Percentiles rank a stretch among this genome's conserved stretches.
phyloP scores from a whole-genome alignment of 192 early-diverging fungal genomes.

The Allomyces macrogynus region DNA sequence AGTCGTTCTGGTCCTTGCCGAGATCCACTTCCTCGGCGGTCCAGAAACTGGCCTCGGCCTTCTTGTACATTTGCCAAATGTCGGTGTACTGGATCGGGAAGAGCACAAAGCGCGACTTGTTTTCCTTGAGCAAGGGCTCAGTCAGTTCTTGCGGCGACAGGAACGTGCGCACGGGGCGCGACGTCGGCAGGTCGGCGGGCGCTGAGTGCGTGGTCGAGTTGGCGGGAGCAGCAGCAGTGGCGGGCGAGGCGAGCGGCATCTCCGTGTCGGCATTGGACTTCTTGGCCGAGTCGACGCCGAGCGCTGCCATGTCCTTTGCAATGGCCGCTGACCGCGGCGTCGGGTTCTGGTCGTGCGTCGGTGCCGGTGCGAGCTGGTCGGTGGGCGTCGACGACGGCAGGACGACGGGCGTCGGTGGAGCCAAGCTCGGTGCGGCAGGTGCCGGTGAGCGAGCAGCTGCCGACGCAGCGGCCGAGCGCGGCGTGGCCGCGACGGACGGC shows the following conservation, averaged over 20 bases:
- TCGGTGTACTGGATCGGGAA: conserved; percentile 89
- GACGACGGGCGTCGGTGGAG: too few relatives aligned
- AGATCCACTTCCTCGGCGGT: conserved; percentile 90
- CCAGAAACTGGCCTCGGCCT: conserved; percentile 94
- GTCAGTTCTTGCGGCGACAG: conserved; percentile 11
- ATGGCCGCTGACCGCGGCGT: too few relatives aligned
- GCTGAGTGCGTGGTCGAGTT: neutral
- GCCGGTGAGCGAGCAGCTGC: too few relatives aligned
- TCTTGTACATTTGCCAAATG: conserved; percentile 96
- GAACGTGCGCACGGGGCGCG: neutral
- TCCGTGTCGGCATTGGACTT: neutral
- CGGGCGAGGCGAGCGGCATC: neutral
- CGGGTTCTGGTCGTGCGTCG: too few relatives aligned
- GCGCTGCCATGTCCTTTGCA: neutral
- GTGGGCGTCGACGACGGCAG: too few relatives aligned
- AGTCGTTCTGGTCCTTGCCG: conserved; percentile 72
- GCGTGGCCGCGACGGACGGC: too few relatives aligned
- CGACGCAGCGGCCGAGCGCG: too few relatives aligned
- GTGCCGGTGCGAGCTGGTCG: too few relatives aligned
- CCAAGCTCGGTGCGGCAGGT: too few relatives aligned
- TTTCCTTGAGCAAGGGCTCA: conserved; percentile 40
- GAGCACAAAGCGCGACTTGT: conserved; percentile 67
- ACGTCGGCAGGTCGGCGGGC: neutral
- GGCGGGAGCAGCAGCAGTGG: too few relatives aligned
- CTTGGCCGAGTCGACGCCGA: neutral